Base-by-base conservation (phyloP, 176 grass and related monocot genomes). In the Oryza nivara region DNA sequence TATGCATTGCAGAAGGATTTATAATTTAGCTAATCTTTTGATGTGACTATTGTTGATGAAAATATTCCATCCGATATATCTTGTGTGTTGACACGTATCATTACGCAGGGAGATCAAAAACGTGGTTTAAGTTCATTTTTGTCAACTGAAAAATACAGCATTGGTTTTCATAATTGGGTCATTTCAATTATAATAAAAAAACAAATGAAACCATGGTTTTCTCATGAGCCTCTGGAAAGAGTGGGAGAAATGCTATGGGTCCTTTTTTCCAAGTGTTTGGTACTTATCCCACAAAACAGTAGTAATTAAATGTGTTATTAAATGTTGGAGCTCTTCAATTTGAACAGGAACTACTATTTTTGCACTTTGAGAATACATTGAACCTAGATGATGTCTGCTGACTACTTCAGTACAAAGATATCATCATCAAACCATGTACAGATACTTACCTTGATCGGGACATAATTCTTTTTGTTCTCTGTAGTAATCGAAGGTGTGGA, bases 291-390 rank as follows among this genome's bases (percentile, higher is more conserved):
- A 46, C 19, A 64, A 78, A 71, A 19, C 5, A 3, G 43, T 72
- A 64, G 16, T n/a, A 20, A 20, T 40, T 43, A 47, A 88, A 49
- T 36, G 26, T 64, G 15, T 75, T 67, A 3, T n/a, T 73, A 65
- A 22, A 85, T 65, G 52, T 81, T 81, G 3, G 5, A 72, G 16
- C 72, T 40, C 51, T 81, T 76, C 28, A 13, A 40, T 40, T 28
- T 47, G 2, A 15, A 38, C 35, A 25, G 3, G 19, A 43, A 72
- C 25, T 46, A 81, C 17, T 60, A 11, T 58, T 32, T 32, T 20
- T 20, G 70, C 68, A 66, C 4, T 2, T 41, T 5, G 11, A 75
- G 40, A n/a, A 81, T 89, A 22, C 83, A 85, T 8, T 77, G 88
- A 77, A 77, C 73, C 66, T 67, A 35, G 4, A 67, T 5, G 41